A percentile compares a stretch with the other conserved stretches of the same genome.
Conservation (phyloP, 2,329 filamentous ascomycete genomes). For the Chrysosporium queenslandicum region DNA sequence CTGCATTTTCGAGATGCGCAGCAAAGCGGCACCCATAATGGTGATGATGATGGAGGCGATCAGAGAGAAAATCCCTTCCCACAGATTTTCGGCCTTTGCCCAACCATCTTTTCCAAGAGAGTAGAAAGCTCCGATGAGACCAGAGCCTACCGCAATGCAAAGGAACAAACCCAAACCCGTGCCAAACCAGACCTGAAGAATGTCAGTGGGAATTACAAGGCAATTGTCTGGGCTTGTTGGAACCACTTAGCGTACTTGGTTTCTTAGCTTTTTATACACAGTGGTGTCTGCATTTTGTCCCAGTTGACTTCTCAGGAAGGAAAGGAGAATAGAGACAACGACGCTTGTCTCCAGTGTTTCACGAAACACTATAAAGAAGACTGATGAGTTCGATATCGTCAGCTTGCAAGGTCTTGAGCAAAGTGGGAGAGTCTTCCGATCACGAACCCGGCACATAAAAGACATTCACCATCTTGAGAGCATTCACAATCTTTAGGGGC, state of each 20-base stretch:
- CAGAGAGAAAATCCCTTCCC: constrained; percentile 13
- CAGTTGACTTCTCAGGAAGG: constrained; percentile 10
- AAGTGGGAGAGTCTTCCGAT: background rate
- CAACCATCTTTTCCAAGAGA: constrained; percentile 12
- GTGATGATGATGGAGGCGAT: constrained; percentile 13
- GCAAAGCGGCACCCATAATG: constrained; percentile 13
- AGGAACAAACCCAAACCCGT: constrained; percentile 11
- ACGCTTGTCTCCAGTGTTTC: constrained; percentile 14
- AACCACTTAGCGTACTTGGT: constrained; percentile 7
- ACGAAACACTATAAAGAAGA: constrained; percentile 15
- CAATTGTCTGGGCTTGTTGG: too few relatives aligned
- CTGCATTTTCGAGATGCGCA: constrained; percentile 13
- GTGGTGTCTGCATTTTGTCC: constrained; percentile 1
- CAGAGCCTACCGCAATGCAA: constrained; percentile 11
- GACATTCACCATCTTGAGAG: constrained; percentile 13
- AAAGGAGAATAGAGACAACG: constrained; percentile 12
- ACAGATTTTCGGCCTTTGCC: constrained; percentile 13
- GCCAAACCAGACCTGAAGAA: constrained; percentile 10
- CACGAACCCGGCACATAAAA: constrained; percentile 13
- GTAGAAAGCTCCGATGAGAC: constrained; percentile 13
- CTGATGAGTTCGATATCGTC: background rate
- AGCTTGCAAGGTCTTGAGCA: background rate
- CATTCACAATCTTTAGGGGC: too few relatives aligned
- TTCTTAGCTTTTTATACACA: constrained; percentile 12
- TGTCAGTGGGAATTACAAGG: background rate